Percentiles rank a stretch among this genome's conserved stretches.
phyloP scores from a whole-genome alignment of 768 basidiomycete genomes.

The Mycena venus region DNA sequence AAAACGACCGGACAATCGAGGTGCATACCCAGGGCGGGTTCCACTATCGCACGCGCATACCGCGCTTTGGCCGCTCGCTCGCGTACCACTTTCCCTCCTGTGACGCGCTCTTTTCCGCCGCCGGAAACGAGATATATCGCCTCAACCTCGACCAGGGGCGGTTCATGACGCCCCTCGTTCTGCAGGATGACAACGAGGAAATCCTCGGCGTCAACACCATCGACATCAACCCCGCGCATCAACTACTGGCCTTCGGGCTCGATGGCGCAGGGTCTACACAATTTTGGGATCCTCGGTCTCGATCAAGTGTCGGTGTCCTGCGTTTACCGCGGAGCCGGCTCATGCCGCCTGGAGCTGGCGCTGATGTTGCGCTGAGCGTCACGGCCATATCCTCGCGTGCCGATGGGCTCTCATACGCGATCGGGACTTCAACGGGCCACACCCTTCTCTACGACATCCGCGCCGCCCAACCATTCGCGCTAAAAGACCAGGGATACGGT shows the following conservation, averaged over 20 bases:
- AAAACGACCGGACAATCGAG: constrained; percentile 94
- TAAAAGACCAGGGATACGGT: constrained; percentile 98
- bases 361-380: constrained; percentile 64
- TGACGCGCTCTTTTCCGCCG: constrained; percentile 87
- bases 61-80: constrained; percentile 91
- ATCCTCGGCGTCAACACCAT: constrained; percentile 91
- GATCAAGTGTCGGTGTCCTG: constrained; percentile 79
- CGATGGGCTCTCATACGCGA: constrained; percentile 93
- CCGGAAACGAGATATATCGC: constrained; percentile 91
- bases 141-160: constrained; percentile 96
- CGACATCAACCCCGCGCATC: constrained; percentile 94
- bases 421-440: constrained; percentile 96
- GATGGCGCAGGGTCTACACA: constrained; percentile 91
- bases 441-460: constrained; percentile 96
- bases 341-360: constrained; percentile 51
- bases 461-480: constrained; percentile 82
- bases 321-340: constrained; percentile 69
- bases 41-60: constrained; percentile 94
- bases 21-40: constrained; percentile 95
- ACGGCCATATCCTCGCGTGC: constrained; percentile 88
- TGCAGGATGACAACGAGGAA: constrained; percentile 62
- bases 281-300: constrained; percentile 95
- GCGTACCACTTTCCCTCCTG: constrained; percentile 96
- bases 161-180: constrained; percentile 85
- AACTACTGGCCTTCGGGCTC: constrained; percentile 89